Conservation (phyloP, 192 early-diverging fungal genomes). For the Spizellomyces punctatus region DNA sequence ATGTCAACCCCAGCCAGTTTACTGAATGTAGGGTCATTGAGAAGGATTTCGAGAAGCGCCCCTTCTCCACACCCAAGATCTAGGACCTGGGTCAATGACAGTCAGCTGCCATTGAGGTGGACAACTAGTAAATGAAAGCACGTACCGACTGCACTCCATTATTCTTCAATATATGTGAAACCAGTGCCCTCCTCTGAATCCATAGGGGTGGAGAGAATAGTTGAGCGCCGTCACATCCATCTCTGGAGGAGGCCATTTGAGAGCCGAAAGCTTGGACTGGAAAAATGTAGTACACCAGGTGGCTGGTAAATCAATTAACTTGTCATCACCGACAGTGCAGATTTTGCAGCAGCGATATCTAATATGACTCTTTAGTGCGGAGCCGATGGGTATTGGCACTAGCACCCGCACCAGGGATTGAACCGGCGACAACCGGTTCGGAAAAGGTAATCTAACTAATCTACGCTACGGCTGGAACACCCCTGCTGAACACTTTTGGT, state of each 20-base stretch:
- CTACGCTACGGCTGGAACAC: no score
- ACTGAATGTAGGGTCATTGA: slow-evolving; percentile 59
- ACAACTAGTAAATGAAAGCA: background rate
- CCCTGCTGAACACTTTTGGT: no score
- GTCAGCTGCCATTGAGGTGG: background rate
- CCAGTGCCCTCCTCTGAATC: slow-evolving; percentile 76
- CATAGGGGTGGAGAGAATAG: slow-evolving; percentile 69
- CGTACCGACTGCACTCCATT: slow-evolving; percentile 54
- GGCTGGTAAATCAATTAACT: no score
- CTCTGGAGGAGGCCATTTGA: background rate
- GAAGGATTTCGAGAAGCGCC: slow-evolving; percentile 67
- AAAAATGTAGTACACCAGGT: no score
- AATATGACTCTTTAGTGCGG: no score
- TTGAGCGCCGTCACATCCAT: slow-evolving; percentile 2
- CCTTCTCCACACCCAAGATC: slow-evolving; percentile 91
- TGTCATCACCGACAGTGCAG: no score
- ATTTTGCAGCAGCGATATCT: no score
- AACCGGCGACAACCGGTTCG: no score
- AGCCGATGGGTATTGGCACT: no score
- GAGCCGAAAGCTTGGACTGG: no score
- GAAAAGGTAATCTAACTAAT: no score
- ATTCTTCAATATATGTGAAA: slow-evolving; percentile 54
- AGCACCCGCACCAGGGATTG: no score
- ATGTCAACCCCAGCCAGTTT: slow-evolving; percentile 76
- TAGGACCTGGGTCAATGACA: slow-evolving; percentile 51